These are phyloP conservation scores for Trichoderma simmonsii DNA, from an alignment of 2,329 filamentous ascomycete genomes.

Conservation along the genomic window DNA sequence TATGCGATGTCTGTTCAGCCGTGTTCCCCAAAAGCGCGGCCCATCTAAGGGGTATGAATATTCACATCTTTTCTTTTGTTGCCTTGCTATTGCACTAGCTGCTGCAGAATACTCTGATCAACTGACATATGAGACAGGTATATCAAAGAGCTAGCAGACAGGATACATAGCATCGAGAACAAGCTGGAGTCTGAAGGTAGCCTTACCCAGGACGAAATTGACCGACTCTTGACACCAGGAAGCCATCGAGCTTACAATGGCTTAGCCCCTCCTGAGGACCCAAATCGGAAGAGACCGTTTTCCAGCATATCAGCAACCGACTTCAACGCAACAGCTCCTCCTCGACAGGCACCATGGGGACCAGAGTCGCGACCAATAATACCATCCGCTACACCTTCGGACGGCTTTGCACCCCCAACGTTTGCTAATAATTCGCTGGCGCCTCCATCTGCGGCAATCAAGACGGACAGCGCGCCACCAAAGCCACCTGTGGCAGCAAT, in stretches of 20 bases:
- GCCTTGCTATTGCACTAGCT: neutral
- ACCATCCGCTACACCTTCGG: conserved; percentile 38
- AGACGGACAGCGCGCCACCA: conserved; percentile 36
- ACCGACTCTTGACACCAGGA: conserved; percentile 39
- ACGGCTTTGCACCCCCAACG: conserved; percentile 27
- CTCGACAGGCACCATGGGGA: conserved; percentile 46
- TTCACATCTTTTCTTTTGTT: neutral
- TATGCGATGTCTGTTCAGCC: conserved; percentile 79
- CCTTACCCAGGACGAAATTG: conserved; percentile 45
- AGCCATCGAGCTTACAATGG: conserved; percentile 31
- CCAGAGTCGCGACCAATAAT: conserved; percentile 47
- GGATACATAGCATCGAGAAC: conserved; percentile 77
- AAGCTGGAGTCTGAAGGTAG: conserved; percentile 59
- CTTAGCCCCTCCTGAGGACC: conserved; percentile 29
- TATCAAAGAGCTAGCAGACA: conserved; percentile 86
- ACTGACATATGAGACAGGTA: conserved; percentile 53
- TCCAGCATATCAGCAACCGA: conserved; percentile 45
- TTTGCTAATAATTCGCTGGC: conserved; percentile 45
- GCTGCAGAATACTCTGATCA: neutral
- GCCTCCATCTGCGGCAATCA: conserved; percentile 43
- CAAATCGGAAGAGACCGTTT: conserved; percentile 45
- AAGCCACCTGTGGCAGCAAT: conserved; percentile 35
- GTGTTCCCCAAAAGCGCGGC: conserved; percentile 82
- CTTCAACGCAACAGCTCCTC: conserved; percentile 39
- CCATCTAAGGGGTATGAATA: conserved; percentile 74